phyloP scores from a whole-genome alignment of 805 yeast genomes.

The Ogataea pignaliae region DNA sequence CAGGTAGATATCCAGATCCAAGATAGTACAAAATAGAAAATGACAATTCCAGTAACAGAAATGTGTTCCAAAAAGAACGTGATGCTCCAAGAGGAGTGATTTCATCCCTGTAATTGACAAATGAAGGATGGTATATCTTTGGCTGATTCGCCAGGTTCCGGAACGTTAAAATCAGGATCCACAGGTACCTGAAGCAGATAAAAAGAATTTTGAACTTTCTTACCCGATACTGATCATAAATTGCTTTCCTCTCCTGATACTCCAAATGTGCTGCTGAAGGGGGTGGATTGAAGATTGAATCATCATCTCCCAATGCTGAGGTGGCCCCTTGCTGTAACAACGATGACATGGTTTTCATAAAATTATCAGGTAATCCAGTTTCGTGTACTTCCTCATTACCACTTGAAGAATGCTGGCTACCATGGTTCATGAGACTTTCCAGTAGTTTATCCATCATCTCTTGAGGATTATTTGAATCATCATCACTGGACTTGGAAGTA shows the following conservation, averaged over 20 bases:
- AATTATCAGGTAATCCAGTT: conserved; percentile 22
- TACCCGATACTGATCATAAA: conserved; percentile 9
- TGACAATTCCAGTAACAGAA: conserved; percentile 19
- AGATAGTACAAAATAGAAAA: conserved; percentile 13
- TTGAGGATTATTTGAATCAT: conserved; percentile 7
- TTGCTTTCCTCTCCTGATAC: conserved; percentile 10
- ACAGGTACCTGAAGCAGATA: conserved; percentile 14
- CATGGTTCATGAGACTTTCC: conserved; percentile 14
- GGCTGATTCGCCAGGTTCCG: no score
- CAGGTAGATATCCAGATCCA: background rate
- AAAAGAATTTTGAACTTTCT: conserved; percentile 12
- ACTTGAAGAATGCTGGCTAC: conserved; percentile 9
- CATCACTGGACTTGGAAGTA: conserved; percentile 5
- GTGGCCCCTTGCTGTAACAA: conserved; percentile 13
- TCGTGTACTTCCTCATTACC: background rate
- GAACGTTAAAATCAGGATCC: no score
- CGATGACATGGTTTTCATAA: conserved; percentile 27
- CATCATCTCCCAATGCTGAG: conserved; percentile 1
- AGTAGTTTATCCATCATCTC: conserved; percentile 15
- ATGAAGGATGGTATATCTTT: conserved; percentile 3
- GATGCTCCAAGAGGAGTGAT: conserved; percentile 2
- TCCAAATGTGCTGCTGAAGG: conserved; percentile 10
- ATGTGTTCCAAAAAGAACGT: conserved; percentile 19
- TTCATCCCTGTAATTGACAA: conserved; percentile 9
- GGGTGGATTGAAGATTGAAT: background rate